A percentile compares a stretch with the other conserved stretches of the same genome.
These are phyloP conservation scores for Salvia hispanica DNA, from an alignment of 257 asterid species.

Conservation along the genomic window DNA sequence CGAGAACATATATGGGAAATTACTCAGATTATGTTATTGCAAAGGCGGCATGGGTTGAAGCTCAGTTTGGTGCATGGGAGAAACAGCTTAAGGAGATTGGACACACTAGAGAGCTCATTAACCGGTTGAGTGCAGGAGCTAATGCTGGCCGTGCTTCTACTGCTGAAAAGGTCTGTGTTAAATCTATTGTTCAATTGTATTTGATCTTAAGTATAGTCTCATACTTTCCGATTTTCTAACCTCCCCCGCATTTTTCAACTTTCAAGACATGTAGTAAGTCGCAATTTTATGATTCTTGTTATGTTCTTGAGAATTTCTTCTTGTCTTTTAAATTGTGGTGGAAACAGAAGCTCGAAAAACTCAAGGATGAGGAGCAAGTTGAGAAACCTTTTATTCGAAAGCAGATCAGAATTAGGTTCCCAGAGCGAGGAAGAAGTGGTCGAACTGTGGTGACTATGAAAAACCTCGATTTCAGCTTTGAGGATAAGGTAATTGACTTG, in stretches of 20 bases:
- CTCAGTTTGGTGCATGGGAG: slow-evolving; percentile 93
- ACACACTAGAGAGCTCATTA: slow-evolving; percentile 75
- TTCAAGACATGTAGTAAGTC: neutral
- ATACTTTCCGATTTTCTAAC: no score
- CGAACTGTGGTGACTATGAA: slow-evolving; percentile 60
- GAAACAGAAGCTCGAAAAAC: slow-evolving; percentile 92
- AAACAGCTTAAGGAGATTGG: slow-evolving; percentile 92
- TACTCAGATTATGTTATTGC: slow-evolving; percentile 77
- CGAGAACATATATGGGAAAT: slow-evolving; percentile 78
- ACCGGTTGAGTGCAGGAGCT: slow-evolving; percentile 91
- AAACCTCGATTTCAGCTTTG: slow-evolving; percentile 69
- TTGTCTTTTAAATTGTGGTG: slow-evolving; percentile 24
- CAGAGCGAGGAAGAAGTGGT: slow-evolving; percentile 96
- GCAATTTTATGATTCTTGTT: neutral
- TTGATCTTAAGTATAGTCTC: neutral
- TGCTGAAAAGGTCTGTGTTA: slow-evolving; percentile 75
- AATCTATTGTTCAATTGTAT: neutral
- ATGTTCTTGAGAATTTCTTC: no score
- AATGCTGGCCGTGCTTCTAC: slow-evolving; percentile 98
- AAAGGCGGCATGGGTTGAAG: slow-evolving; percentile 76
- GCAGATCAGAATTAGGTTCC: slow-evolving; percentile 97
- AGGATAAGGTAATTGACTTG: slow-evolving; percentile 62
- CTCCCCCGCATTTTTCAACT: neutral
- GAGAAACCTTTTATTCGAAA: slow-evolving; percentile 94
- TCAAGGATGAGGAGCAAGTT: slow-evolving; percentile 80